Conservation (phyloP, 1,284 basidiomycete genomes). For the Volvariella surrecta region DNA sequence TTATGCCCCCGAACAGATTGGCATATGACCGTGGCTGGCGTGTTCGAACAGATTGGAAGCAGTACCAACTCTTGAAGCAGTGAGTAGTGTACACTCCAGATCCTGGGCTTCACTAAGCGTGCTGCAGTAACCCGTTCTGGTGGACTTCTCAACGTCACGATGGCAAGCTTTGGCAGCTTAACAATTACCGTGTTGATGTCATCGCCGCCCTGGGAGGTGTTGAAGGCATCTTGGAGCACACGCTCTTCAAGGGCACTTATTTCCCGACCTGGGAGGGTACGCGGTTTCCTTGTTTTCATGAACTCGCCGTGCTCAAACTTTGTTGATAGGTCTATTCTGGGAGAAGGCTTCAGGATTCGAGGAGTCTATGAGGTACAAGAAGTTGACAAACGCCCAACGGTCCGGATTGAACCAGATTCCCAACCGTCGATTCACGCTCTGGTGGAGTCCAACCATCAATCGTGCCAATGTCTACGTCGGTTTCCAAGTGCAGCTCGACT, state of each 20-base stretch:
- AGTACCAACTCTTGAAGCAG: constrained; percentile 92
- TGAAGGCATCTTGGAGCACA: constrained; percentile 96
- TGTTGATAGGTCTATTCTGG: constrained; percentile 74
- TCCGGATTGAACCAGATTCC: constrained; percentile 98
- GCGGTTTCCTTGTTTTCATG: constrained; percentile 10
- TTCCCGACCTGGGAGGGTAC: constrained; percentile 85
- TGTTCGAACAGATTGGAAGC: constrained; percentile 95
- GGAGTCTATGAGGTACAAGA: constrained; percentile 97
- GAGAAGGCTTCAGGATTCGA: constrained; percentile 94
- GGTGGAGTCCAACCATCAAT: constrained; percentile 99
- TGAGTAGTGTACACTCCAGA: constrained; percentile 24
- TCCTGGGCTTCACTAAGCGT: constrained; percentile 3
- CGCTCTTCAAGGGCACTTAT: constrained; percentile 95
- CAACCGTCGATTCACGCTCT: constrained; percentile 99
- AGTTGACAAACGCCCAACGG: constrained; percentile 91
- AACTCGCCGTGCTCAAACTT: constrained; percentile 7
- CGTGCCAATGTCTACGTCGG: constrained; percentile 98
- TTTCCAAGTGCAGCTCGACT: constrained; percentile 98
- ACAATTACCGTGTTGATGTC: constrained; percentile 98
- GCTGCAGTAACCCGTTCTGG: constrained; percentile 84
- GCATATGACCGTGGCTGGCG: constrained; percentile 99
- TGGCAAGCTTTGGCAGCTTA: constrained; percentile 96
- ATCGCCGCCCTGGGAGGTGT: constrained; percentile 98
- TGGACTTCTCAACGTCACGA: constrained; percentile 99
- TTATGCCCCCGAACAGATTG: constrained; percentile 41